Conservation (phyloP, 2,329 filamentous ascomycete species). For the Cordyceps militaris region DNA sequence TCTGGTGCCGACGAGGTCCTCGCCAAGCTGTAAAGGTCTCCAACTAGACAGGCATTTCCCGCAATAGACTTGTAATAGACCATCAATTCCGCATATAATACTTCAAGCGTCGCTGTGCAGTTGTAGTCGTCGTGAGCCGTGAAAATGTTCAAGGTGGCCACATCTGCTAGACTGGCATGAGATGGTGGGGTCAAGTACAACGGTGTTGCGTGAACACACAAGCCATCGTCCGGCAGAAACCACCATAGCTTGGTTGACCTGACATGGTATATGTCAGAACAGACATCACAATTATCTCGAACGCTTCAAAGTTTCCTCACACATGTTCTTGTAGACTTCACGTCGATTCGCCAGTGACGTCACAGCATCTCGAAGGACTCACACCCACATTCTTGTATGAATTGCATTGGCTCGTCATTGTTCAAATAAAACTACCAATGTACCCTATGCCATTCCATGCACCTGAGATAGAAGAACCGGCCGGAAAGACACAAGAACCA, state of each 20-base stretch:
- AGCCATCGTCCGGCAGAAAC: too few species aligned
- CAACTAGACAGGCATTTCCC: background rate
- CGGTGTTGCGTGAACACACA: too few species aligned
- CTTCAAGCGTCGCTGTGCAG: background rate
- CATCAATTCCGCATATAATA: background rate
- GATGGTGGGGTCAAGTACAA: too few species aligned
- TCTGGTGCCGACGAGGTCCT: slow-evolving; percentile 49
- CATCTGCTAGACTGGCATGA: too few species aligned
- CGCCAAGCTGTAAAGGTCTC: slow-evolving; percentile 39
- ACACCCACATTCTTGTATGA: slow-evolving; percentile 14
- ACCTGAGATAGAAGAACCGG: slow-evolving; percentile 35
- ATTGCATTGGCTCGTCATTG: slow-evolving; percentile 31
- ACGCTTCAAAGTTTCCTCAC: too few species aligned
- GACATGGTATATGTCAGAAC: background rate
- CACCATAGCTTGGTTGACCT: too few species aligned
- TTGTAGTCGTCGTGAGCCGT: background rate
- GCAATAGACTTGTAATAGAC: slow-evolving; percentile 5
- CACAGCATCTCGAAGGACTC: too few species aligned
- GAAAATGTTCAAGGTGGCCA: too few species aligned
- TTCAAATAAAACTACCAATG: slow-evolving; percentile 33
- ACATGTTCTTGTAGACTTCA: too few species aligned
- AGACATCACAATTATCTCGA: too few species aligned
- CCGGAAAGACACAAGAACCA: slow-evolving; percentile 38
- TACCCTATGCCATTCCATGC: slow-evolving; percentile 36
- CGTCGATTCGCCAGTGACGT: too few species aligned